These are phyloP conservation scores for Arthrobotrys sphaeroides DNA, from an alignment of 2,329 filamentous ascomycete species.

Conservation along the genomic window DNA sequence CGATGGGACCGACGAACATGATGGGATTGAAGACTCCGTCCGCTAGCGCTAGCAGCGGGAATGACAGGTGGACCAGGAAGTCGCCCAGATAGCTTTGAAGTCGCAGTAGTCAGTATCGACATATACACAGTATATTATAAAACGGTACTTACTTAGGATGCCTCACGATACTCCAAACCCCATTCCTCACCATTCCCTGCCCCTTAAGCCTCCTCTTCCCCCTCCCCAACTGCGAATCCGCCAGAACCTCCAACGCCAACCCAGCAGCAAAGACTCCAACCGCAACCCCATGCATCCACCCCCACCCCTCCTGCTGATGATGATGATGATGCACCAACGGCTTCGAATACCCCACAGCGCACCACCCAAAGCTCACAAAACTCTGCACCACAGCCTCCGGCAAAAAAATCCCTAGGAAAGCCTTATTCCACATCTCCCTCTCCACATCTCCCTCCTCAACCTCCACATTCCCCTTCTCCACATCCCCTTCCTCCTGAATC, in stretches of 20 bases:
- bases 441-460: conserved; percentile 60
- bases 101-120: conserved; percentile 14
- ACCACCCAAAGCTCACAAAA: conserved; percentile 69
- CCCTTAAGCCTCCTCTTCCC: conserved; percentile 63
- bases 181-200: conserved; percentile 64
- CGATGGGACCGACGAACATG: conserved; percentile 67
- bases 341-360: conserved; percentile 62
- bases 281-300: conserved; percentile 61
- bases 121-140: background rate
- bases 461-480: background rate
- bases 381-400: conserved; percentile 70
- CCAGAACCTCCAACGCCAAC: conserved; percentile 68
- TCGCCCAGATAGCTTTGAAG: conserved; percentile 70
- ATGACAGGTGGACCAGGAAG: conserved; percentile 69
- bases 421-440: conserved; percentile 68
- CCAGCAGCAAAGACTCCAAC: conserved; percentile 69
- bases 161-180: conserved; percentile 71
- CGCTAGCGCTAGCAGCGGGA: conserved; percentile 68
- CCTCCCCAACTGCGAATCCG: conserved; percentile 68
- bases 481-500: background rate
- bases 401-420: conserved; percentile 67
- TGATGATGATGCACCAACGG: conserved; percentile 59
- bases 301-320: conserved; percentile 12
- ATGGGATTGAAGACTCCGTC: conserved; percentile 68
- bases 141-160: conserved; percentile 67